Evolutionary conservation across 2,329 filamentous ascomycete species (phyloP).

Genomic region (Botrytis deweyae): DNA sequence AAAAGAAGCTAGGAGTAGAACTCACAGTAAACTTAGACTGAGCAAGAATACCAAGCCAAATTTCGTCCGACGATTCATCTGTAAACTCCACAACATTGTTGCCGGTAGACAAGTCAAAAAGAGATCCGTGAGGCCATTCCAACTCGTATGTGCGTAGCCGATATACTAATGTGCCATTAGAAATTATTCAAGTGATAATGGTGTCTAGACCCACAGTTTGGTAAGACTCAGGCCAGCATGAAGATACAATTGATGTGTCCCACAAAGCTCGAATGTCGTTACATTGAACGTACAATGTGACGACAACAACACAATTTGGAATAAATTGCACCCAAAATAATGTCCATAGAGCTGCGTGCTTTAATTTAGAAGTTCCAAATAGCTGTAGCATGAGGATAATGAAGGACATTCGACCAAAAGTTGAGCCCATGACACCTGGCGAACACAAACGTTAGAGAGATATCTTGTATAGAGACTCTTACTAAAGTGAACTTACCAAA

Average conservation of each 20-base stretch:
- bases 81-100: conserved; percentile 26
- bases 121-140: conserved; percentile 24
- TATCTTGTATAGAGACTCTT: neutral
- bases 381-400: conserved; percentile 27
- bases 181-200: neutral
- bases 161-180: conserved; percentile 1
- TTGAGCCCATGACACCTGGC: conserved; percentile 27
- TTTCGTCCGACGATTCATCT: conserved; percentile 25
- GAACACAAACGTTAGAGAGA: neutral
- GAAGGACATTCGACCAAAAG: conserved; percentile 26
- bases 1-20: neutral
- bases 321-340: conserved; percentile 23
- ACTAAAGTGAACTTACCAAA: conserved; percentile 17
- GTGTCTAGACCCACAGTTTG: conserved; percentile 21
- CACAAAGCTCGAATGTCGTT: conserved; percentile 23
- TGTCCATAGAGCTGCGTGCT: conserved; percentile 20
- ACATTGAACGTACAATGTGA: conserved; percentile 27
- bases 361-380: conserved; percentile 23
- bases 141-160: conserved; percentile 18
- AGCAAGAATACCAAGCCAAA: conserved; percentile 24
- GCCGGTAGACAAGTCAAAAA: conserved; percentile 25
- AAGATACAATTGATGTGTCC: conserved; percentile 20
- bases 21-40: conserved; percentile 26
- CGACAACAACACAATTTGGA: conserved; percentile 21
- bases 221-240: conserved; percentile 22